These are phyloP conservation scores for Picocystis sp. DNA, from an alignment of 163 green algal species.

Conservation along the genomic window DNA sequence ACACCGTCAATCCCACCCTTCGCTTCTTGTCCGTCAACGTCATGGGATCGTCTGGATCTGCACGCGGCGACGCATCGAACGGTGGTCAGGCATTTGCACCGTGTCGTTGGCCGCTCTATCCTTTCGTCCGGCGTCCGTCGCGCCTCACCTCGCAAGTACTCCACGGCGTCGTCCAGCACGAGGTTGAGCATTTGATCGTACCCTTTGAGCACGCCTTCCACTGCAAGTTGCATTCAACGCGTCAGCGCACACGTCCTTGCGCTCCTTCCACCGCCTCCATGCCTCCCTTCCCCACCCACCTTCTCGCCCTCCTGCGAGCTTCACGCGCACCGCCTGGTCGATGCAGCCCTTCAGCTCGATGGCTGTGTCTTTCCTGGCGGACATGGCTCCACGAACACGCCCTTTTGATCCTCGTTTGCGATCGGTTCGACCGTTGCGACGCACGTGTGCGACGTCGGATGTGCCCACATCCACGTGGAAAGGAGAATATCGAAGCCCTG, in stretches of 20 bases:
- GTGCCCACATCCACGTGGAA: too few species aligned
- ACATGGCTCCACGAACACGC: background rate
- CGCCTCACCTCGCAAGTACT: constrained; percentile 73
- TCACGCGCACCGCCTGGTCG: constrained; percentile 87
- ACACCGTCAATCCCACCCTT: constrained; percentile 70
- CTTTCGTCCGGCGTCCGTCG: background rate
- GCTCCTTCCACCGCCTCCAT: too few species aligned
- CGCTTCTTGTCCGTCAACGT: constrained; percentile 67
- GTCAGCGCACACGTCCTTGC: too few species aligned
- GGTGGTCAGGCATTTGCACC: background rate
- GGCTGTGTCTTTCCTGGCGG: constrained; percentile 73
- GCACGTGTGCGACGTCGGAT: too few species aligned
- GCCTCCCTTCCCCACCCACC: constrained; percentile 26
- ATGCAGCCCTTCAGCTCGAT: constrained; percentile 86
- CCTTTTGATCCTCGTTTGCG: too few species aligned
- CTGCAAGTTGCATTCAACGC: constrained; percentile 29
- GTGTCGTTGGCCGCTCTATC: background rate
- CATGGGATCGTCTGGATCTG: constrained; percentile 80
- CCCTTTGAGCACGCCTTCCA: constrained; percentile 80
- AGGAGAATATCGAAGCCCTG: too few species aligned
- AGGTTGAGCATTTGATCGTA: constrained; percentile 97
- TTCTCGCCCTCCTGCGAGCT: constrained; percentile 86
- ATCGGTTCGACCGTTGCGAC: too few species aligned
- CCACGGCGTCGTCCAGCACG: constrained; percentile 83
- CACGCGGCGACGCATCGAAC: constrained; percentile 4